phyloP scores from a whole-genome alignment of 2,329 filamentous ascomycete species.

The Aspergillus melleus region DNA sequence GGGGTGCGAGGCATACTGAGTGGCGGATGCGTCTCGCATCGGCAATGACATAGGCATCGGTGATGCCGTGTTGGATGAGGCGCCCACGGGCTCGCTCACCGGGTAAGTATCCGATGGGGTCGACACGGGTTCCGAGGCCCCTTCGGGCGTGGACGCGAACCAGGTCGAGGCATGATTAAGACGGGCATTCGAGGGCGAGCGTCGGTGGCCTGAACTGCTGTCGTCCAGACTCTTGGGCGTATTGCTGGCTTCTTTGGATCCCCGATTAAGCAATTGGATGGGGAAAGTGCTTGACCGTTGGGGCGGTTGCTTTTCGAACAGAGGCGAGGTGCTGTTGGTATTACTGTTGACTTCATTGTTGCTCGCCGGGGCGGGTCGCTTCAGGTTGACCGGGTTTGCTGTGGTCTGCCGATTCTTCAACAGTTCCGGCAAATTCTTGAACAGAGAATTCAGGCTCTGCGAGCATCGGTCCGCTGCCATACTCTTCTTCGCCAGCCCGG shows the following conservation, averaged over 20 bases:
- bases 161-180: conserved; percentile 22
- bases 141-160: conserved; percentile 27
- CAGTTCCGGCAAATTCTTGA: conserved; percentile 76
- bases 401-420: conserved; percentile 59
- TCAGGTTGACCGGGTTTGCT: conserved; percentile 49
- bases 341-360: conserved; percentile 11
- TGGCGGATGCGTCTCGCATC: conserved; percentile 24
- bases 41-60: conserved; percentile 23
- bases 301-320: conserved; percentile 24
- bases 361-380: conserved; percentile 44
- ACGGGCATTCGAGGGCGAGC: conserved; percentile 16
- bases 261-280: conserved; percentile 29
- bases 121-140: conserved; percentile 30
- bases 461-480: conserved; percentile 87
- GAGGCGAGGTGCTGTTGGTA: conserved; percentile 15
- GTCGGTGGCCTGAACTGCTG: conserved; percentile 19
- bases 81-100: conserved; percentile 24
- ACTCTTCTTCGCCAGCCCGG: conserved; percentile 76
- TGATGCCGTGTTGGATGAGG: conserved; percentile 13
- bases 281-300: conserved; percentile 45
- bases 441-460: conserved; percentile 70
- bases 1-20: conserved; percentile 32
- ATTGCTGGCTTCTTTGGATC: conserved; percentile 26
- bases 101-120: conserved; percentile 28
- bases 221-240: conserved; percentile 35